Evolutionary conservation across 257 asterid species (phyloP), one percentile per base, ranked within the genome.

Genomic region (Scutellaria baicalensis): DNA sequence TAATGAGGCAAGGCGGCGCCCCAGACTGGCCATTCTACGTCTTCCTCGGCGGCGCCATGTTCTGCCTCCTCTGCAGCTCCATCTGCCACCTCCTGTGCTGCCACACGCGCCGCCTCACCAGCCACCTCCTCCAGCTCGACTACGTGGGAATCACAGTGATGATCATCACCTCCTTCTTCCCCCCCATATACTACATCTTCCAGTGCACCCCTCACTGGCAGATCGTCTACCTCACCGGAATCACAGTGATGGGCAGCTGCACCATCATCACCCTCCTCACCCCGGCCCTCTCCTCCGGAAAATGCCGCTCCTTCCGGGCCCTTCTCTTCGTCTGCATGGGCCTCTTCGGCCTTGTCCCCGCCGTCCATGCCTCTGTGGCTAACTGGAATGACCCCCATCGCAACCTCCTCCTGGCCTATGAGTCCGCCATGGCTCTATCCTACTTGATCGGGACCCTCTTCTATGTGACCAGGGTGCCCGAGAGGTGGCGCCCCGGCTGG

Each of bases 151-250:
- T 94, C 71, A 39, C 93, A 4, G 88, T 89, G 62, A 94, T 94
- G 99, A 94, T 94, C 75, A 88, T 91, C 82, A 81, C 99, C 55
- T 94, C 99, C n/a, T 91, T 89, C 52, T 91, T 94, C 84, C 97
- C 97, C 8, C 96, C 97, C 23, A 86, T 94, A 44, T 91, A 83
- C 90, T 94, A 94, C 93, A 83, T 91, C 74, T 94, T 94, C 83
- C 93, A 79, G 13, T 91, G 99, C 80, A 79, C 95, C 38, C 93
- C 92, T 1, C 93, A 76, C 42, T 94, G 97, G 97, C 99, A 94
- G 58, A 31, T 91, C 3, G 80, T 79, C 8, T 94, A 94, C 81
- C 96, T 94, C 50, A 64, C 79, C 1, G 89, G 88, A 1, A 91
- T 94, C 78, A 71, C 99, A 35, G 8, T 79, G 14, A 70, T 94